Evolutionary conservation across 805 yeast genomes (phyloP).

Genomic region (Hyphopichia homilentoma): DNA sequence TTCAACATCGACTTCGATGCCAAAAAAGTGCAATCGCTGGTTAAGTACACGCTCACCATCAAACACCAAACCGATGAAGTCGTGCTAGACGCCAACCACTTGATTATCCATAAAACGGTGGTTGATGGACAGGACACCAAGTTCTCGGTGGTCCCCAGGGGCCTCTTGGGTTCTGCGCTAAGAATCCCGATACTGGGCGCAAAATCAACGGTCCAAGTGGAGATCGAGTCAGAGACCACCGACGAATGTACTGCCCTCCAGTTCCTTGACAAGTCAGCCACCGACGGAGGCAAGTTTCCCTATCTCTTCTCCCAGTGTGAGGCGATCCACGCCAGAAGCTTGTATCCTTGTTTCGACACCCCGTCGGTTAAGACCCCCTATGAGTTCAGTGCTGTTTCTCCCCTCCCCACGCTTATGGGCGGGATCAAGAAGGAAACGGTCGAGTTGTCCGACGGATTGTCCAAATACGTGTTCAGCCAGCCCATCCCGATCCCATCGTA

Average conservation of each 20-base stretch:
- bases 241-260: slow-evolving; percentile 77
- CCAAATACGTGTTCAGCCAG: slow-evolving; percentile 56
- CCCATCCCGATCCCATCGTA: slow-evolving; percentile 84
- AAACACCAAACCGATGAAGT: slow-evolving; percentile 24
- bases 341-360: slow-evolving; percentile 89
- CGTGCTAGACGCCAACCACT: slow-evolving; percentile 66
- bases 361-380: slow-evolving; percentile 76
- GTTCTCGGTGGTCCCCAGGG: too few species aligned
- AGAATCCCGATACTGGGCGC: slow-evolving; percentile 19
- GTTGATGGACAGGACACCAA: slow-evolving; percentile 37
- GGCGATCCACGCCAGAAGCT: slow-evolving; percentile 84
- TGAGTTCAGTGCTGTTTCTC: slow-evolving; percentile 55
- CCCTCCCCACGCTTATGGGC: slow-evolving; percentile 68
- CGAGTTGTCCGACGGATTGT: slow-evolving; percentile 2
- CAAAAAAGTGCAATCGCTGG: slow-evolving; percentile 52
- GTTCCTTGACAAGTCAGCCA: slow-evolving; percentile 71
- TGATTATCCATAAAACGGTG: slow-evolving; percentile 43
- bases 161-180: slow-evolving; percentile 61
- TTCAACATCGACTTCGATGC: slow-evolving; percentile 54
- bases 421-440: slow-evolving; percentile 35
- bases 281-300: slow-evolving; percentile 67
- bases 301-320: slow-evolving; percentile 87
- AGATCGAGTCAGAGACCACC: slow-evolving; percentile 66
- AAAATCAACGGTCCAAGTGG: slow-evolving; percentile 19
- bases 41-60: slow-evolving; percentile 42